phyloP scores from a whole-genome alignment of 768 basidiomycete species.

The Sporobolomyces pararoseus region DNA sequence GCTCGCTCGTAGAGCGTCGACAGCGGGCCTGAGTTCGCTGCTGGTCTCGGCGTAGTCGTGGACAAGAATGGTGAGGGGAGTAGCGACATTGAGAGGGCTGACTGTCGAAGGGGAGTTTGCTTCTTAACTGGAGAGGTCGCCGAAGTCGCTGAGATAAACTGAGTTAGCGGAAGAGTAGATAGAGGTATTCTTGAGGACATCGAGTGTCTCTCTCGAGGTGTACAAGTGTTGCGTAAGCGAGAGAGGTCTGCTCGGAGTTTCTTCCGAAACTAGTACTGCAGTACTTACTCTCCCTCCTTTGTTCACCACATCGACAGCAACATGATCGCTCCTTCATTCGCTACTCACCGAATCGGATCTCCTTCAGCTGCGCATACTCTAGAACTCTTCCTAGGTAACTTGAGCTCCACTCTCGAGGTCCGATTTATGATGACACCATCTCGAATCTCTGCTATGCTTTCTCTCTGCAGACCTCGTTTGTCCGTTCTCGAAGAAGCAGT shows the following conservation, averaged over 20 bases:
- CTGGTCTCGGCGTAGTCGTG: neutral
- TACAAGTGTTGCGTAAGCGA: too few relatives aligned
- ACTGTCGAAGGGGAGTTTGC: neutral
- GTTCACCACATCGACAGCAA: too few relatives aligned
- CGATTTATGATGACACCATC: too few relatives aligned
- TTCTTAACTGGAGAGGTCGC: neutral
- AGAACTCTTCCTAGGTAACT: slow-evolving; percentile 18
- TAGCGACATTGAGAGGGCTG: neutral
- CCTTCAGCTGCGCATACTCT: slow-evolving; percentile 22
- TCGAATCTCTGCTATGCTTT: neutral
- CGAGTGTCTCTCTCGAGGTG: too few relatives aligned
- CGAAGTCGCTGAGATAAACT: neutral
- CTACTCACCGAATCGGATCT: slow-evolving; percentile 24
- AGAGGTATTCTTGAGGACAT: slow-evolving; percentile 14
- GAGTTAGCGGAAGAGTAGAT: slow-evolving; percentile 12
- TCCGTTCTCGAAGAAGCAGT: slow-evolving; percentile 33
- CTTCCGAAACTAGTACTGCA: too few relatives aligned
- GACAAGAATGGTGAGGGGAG: slow-evolving; percentile 14
- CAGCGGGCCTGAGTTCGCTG: neutral
- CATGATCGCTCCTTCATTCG: slow-evolving; percentile 38
- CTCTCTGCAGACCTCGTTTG: slow-evolving; percentile 10
- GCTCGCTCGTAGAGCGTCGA: slow-evolving; percentile 18
- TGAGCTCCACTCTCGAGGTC: neutral
- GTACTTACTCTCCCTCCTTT: too few relatives aligned
- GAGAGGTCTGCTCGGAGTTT: too few relatives aligned